phyloP scores from a whole-genome alignment of 805 yeast genomes.

The Myxozyma lipomycoides region DNA sequence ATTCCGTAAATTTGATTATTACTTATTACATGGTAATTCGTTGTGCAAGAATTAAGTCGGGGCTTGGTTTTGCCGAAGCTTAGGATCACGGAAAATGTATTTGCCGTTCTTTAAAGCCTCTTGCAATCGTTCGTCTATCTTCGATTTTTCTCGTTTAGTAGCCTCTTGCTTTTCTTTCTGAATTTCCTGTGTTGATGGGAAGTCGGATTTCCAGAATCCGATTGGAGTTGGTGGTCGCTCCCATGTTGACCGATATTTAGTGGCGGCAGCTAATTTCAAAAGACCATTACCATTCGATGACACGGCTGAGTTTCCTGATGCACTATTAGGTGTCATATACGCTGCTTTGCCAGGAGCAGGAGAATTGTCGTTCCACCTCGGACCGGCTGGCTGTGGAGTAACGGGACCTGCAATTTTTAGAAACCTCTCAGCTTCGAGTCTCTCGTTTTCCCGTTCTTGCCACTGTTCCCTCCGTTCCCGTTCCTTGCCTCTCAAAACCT shows the following conservation, averaged over 20 bases:
- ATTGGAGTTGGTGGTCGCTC: slow-evolving; percentile 49
- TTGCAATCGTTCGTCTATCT: slow-evolving; percentile 45
- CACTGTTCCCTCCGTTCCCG: no score
- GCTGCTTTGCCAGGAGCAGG: slow-evolving; percentile 5
- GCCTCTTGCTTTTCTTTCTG: slow-evolving; percentile 40
- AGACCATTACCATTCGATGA: no score
- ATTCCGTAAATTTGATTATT: no score
- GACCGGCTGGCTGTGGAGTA: slow-evolving; percentile 30
- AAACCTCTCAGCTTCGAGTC: no score
- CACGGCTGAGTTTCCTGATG: slow-evolving; percentile 9
- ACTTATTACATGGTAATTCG: no score
- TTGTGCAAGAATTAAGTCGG: no score
- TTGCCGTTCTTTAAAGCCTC: slow-evolving; percentile 44
- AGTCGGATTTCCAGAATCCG: slow-evolving; percentile 57
- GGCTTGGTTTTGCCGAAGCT: no score
- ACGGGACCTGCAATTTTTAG: slow-evolving; percentile 36
- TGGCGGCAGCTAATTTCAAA: no score
- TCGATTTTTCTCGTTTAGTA: slow-evolving; percentile 37
- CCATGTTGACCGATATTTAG: slow-evolving; percentile 35
- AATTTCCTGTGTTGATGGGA: slow-evolving; percentile 55
- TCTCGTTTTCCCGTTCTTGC: no score
- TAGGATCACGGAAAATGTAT: slow-evolving; percentile 44
- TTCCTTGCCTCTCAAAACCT: slow-evolving; percentile 37
- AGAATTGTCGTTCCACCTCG: slow-evolving; percentile 33
- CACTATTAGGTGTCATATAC: background rate